Evolutionary conservation across 306 rosid genomes (phyloP), one percentile per base, ranked within the genome.

Genomic region (Sophora flavescens): DNA sequence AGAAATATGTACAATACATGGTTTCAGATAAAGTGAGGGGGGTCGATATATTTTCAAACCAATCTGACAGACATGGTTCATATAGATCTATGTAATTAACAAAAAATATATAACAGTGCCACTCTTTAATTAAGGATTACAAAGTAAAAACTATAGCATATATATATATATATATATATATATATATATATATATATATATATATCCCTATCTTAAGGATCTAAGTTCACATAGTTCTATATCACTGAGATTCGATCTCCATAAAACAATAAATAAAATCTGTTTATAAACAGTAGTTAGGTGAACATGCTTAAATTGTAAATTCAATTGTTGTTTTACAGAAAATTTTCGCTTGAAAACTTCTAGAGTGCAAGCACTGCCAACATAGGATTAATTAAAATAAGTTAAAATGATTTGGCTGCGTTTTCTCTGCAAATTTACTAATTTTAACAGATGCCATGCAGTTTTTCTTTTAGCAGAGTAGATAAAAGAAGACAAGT

Each of bases 11-110:
- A 38, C 48, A 78, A 70, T 60, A n/a, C 47, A 59, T 60, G 50
- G 57, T 57, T 75, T 70, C 17, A 75, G 79, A 74, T 77, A 41
- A 72, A 80, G 32, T 64, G 76, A 62, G 41, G 60, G 60, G 15
- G 68, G 48, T 73, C 69, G 44, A 72, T n/a, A n/a, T n/a, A n/a
- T 64, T 61, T 82, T 81, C 84, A 82, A 85, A 85, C 59, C 42
- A 89, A 76, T 83, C 86, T 80, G 91, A 88, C 91, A 85, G 90
- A 88, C 91, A 89, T 91, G 86, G 93, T 82, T 79, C 90, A 81
- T 86, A 39, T 86, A 39, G 78, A 85, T 81, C 80, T 61, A 36
- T 84, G 89, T 75, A 85, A 68, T 69, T 15, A 41, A 60, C 48
- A 67, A 68, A 70, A 76, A 78, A 75, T 71, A 82, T 45, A 63